phyloP scores from a whole-genome alignment of 2,329 filamentous ascomycete species.

The Simplicillium sp. region DNA sequence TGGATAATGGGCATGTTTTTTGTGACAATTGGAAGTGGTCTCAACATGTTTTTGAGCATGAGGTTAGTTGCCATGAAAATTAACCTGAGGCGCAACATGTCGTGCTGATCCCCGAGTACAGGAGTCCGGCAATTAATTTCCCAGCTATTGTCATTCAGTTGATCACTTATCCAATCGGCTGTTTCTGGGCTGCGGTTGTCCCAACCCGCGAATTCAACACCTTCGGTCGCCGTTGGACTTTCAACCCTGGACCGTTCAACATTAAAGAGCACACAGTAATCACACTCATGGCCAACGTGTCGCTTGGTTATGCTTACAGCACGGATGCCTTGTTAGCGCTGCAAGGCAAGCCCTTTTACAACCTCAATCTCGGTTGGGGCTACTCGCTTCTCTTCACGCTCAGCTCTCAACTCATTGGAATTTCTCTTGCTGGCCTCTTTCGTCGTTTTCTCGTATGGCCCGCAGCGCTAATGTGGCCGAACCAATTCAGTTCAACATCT shows the following conservation, averaged over 20 bases:
- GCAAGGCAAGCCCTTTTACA: slow-evolving; percentile 32
- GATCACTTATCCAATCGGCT: slow-evolving; percentile 31
- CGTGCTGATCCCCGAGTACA: background rate
- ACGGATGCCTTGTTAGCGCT: slow-evolving; percentile 32
- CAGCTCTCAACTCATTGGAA: slow-evolving; percentile 50
- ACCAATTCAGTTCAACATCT: slow-evolving; percentile 34
- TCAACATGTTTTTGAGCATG: slow-evolving; percentile 37
- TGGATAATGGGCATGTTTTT: slow-evolving; percentile 36
- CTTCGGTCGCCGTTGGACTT: slow-evolving; percentile 30
- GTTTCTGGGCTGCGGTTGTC: slow-evolving; percentile 29
- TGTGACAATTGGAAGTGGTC: slow-evolving; percentile 32
- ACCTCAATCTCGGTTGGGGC: slow-evolving; percentile 39
- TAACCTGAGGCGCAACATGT: background rate
- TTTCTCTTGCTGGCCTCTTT: slow-evolving; percentile 47
- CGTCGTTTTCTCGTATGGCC: slow-evolving; percentile 49
- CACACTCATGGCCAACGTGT: slow-evolving; percentile 45
- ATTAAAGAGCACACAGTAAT: slow-evolving; percentile 45
- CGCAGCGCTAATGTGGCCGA: slow-evolving; percentile 53
- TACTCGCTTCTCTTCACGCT: slow-evolving; percentile 49
- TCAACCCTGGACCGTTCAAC: slow-evolving; percentile 40
- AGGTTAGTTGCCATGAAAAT: slow-evolving; percentile 14
- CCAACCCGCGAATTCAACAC: slow-evolving; percentile 29
- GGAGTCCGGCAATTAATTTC: slow-evolving; percentile 27
- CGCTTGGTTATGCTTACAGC: slow-evolving; percentile 32
- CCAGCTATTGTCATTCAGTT: slow-evolving; percentile 28